Evolutionary conservation across 306 rosid species (phyloP), one percentile per base, ranked within the genome.

Genomic region (Trifolium fragiferum): DNA sequence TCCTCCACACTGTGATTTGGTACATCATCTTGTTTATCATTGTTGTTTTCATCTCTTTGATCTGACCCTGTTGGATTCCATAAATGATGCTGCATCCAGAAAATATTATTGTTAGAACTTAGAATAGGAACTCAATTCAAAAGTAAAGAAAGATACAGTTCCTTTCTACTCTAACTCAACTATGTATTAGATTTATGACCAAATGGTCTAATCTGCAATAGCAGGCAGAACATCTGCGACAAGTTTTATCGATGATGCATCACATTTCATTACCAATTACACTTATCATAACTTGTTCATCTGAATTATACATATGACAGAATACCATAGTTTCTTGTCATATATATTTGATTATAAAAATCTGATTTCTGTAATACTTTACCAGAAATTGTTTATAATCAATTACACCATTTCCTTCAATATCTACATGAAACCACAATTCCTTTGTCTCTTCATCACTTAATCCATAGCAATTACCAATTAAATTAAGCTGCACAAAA

Each of bases 401-500:
- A 65, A 90, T 73, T 30, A 80, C 73, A 66, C 86, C 89, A 38
- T 83, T 84, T 64, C 90, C 84, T 41, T 87, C 83, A 67, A 44
- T 82, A 62, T 87, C 93, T 20, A 85, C 96, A 74, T 83, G 93
- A 70, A 54, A 44, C 96, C 91, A 90, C 82, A 90, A 78, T 33
- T 88, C 90, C 82, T 76, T 88, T 68, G 87, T 82, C 80, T 88
- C 93, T 60, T 90, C 90, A 40, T 5, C 78, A 50, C 85, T 82
- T 47, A 90, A 87, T 40, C 91, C 96, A 84, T 90, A 53, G 64
- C 87, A 40, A 78, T 82, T 90, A 63, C 91, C 96, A 66, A 78
- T 46, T 82, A 90, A 83, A 66, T 87, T 87, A 70, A 90, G 89
- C 93, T 90, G 93, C 78, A 78, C 63, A 65, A 33, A 58, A 68